Base-by-base conservation (phyloP, 2,329 filamentous ascomycete genomes). In the Elsinoe perseae region DNA sequence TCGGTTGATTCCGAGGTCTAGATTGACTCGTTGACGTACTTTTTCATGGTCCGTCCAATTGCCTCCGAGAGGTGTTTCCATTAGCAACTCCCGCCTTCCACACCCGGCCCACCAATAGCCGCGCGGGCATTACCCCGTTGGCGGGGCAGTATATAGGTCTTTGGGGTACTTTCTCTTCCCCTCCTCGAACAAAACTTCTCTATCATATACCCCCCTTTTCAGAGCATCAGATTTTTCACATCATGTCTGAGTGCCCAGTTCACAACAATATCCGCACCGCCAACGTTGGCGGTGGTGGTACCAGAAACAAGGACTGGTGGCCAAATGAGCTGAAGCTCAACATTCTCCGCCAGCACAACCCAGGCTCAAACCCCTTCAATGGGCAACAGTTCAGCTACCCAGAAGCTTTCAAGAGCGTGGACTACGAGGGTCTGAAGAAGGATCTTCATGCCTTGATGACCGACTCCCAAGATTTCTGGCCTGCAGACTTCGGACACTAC, bases 391-490 rank as follows among this genome's bases (percentile, higher is more conserved):
- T 89, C 65, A 80, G 89, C 75, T 91, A 91, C 71, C 77, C 78
- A 16, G 74, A 78, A 25, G 86, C 85, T 27, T 89, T 90, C 76
- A 84, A 86, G 74, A 81, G 73, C 64, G 75, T 90, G 57, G 82
- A 87, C 72, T 87, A 87, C 66, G 73, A 79, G 59, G 84, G 73
- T 23, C 71, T 90, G 63, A 90, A 90, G 81, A 84, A 86, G 72
- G 87, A 91, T 67, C 72, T 91, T 5, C 64, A 74, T n/a, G 76
- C 73, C 16, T 68, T 90, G 65, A 85, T 89, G 83, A 90, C 86
- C 53, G 82, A 88, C 68, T 89, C 85, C 2, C 83, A 90, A 72
- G 83, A 87, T 38, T 89, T 81, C 81, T 91, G 87, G 87, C 87
- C 87, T 0, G 87, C 87, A 28, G 87, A 91, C 68, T 88, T 86